A percentile compares a stretch with the other conserved stretches of the same genome.
These are phyloP conservation scores for Boletellus sp. DNA, from an alignment of 1,284 basidiomycete species.

Conservation along the genomic window DNA sequence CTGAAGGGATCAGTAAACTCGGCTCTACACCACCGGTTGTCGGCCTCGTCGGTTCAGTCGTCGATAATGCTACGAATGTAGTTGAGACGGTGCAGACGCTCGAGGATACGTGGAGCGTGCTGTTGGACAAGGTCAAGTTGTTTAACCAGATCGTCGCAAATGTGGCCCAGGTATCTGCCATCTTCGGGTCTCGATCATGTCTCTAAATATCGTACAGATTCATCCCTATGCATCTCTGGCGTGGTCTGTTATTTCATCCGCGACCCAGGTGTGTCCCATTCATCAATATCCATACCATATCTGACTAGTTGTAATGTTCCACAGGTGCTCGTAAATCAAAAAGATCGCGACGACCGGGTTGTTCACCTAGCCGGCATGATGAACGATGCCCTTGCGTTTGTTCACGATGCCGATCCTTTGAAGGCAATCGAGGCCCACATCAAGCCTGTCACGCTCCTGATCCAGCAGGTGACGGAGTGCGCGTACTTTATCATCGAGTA, in stretches of 20 bases:
- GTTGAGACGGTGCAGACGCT: neutral
- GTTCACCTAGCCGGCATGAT: neutral
- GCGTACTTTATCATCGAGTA: neutral
- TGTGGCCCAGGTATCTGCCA: neutral
- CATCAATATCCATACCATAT: neutral
- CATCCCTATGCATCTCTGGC: neutral
- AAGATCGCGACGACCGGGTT: neutral
- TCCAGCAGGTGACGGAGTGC: constrained; percentile 1
- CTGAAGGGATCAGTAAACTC: too few relatives aligned
- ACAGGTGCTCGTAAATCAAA: neutral
- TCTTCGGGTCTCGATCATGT: neutral
- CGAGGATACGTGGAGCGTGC: neutral
- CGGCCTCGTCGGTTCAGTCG: too few relatives aligned
- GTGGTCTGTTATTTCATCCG: neutral
- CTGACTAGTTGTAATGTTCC: neutral
- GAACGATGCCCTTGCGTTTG: neutral
- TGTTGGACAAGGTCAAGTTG: neutral
- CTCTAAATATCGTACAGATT: neutral
- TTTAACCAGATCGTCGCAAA: neutral
- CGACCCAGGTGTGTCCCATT: neutral
- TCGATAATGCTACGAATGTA: neutral
- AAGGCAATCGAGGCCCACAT: neutral
- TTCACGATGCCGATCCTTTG: neutral
- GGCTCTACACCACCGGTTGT: too few relatives aligned
- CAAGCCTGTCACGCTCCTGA: neutral